Evolutionary conservation across 1,284 basidiomycete species (phyloP), one percentile per base, ranked within the genome.

Genomic region (Boletus smithii): DNA sequence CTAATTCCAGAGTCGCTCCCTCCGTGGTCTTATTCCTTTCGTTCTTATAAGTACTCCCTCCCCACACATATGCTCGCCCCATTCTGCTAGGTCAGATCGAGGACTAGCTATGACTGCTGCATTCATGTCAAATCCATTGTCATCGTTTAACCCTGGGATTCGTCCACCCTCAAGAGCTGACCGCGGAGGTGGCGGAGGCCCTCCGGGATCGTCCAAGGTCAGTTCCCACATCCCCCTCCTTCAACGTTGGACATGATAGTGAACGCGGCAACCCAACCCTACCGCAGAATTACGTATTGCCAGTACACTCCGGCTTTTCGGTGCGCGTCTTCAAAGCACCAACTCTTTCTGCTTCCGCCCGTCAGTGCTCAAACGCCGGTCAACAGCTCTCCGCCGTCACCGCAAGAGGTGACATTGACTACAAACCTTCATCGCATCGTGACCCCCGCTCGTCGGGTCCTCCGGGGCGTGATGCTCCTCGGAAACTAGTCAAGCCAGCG

Each of bases 281-380:
- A 18, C 20, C 13, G n/a, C 55, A 72, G 67, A 63, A 58, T 53
- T 71, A 62, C 53, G 49, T 62, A 44, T 39, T 68, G 8, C 68
- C 72, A 54, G 61, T 70, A 13, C 69, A 71, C 27, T 71, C 72
- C 53, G 73, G 73, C 23, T 76, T 79, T 58, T 68, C 74, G 46
- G 72, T 79, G 36, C 74, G 73, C 50, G 67, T 77, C 23, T 76
- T 79, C 65, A 79, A 80, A 66, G 67, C 66, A 5, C 73, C 77
- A 11, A 63, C 69, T 37, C 55, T 69, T 54, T 61, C 67, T 42
- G 61, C 68, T 48, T 55, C 69, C 42, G 43, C 52, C 42, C 62
- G 49, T 53, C 64, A 70, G 30, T 69, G 68, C 58, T 69, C 36
- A 62, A 52, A 46, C 30, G 38, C 47, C 13, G 45, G 63, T 61